Conservation (phyloP, 2,329 filamentous ascomycete species). For the Penicillium sclerotigenum region DNA sequence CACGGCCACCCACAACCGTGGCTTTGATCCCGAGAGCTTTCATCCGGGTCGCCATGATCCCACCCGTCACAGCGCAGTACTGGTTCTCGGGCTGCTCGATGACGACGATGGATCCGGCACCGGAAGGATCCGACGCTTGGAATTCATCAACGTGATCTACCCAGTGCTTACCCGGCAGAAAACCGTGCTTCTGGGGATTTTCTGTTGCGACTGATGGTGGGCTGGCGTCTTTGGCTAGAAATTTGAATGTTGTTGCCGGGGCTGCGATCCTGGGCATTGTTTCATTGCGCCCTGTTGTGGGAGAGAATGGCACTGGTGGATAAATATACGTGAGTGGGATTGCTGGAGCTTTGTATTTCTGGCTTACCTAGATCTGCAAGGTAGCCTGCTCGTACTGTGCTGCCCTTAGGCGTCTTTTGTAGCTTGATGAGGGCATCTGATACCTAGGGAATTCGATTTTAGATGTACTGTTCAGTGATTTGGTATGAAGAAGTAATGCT, state of each 20-base stretch:
- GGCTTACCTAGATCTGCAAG: slow-evolving; percentile 58
- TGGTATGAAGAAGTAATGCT: background rate
- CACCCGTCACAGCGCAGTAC: slow-evolving; percentile 69
- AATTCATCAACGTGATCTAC: slow-evolving; percentile 54
- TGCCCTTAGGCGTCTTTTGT: slow-evolving; percentile 41
- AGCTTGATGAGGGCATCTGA: slow-evolving; percentile 72
- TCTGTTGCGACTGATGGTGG: slow-evolving; percentile 29
- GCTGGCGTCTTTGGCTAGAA: slow-evolving; percentile 56
- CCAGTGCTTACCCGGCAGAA: slow-evolving; percentile 63
- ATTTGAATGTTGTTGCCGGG: slow-evolving; percentile 48
- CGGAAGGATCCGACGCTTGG: slow-evolving; percentile 29
- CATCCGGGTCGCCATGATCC: slow-evolving; percentile 71
- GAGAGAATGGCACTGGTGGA: slow-evolving; percentile 35
- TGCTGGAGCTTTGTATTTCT: background rate
- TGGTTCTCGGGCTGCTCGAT: slow-evolving; percentile 64
- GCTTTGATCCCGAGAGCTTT: slow-evolving; percentile 58
- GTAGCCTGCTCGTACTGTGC: slow-evolving; percentile 62
- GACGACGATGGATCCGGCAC: slow-evolving; percentile 60
- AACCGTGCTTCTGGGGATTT: slow-evolving; percentile 43
- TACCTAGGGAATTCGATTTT: slow-evolving; percentile 45
- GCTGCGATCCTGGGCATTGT: slow-evolving; percentile 38
- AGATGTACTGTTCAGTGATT: background rate
- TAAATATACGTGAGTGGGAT: slow-evolving; percentile 7
- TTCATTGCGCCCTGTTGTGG: slow-evolving; percentile 28
- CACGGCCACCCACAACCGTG: slow-evolving; percentile 65